Base-by-base conservation (phyloP, 2,329 filamentous ascomycete genomes). In the Sporothrix variecibatus region DNA sequence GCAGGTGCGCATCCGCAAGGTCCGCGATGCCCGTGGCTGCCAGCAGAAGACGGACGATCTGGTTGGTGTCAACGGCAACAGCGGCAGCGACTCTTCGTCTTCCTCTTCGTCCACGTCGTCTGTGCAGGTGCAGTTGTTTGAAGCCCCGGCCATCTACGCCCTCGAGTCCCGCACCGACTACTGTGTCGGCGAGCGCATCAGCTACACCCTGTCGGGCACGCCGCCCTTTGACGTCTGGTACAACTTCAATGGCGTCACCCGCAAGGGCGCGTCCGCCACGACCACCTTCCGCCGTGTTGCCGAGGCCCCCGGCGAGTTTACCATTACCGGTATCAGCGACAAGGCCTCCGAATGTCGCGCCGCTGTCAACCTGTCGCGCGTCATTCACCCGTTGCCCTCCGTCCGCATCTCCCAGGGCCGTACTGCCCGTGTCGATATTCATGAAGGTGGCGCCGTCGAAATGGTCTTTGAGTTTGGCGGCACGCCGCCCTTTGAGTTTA, bases 391-490 rank as follows among this genome's bases (percentile, higher is more conserved):
- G 71, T 92, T 98, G 84, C 96, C 96, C 2, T 95, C 93, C 75
- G 97, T 98, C 65, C 92, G 92, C 78, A 94, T 99, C 77, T 95
- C 93, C 80, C 93, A 94, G 79, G 97, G 97, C 40, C 89, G 89
- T 76, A 91, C 93, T 75, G 89, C 91, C 7, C 90, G 93, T 77
- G 91, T 97, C 49, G 96, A 98, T 80, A 99, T 99, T 76, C 97
- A 98, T 81, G 95, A 99, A 85, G 96, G 96, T 78, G 94, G 94
- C 76, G 93, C 97, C 81, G 94, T 96, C 0, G 94, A 98, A 80
- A 94, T 99, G 71, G 85, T 94, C 8, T 98, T 99, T 79, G 93
- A 97, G 79, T 99, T 99, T 83, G 95, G 93, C 85, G 96, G 97
- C 73, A 95, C 93, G 6, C 94, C 96, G 76, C 96, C 96, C 0